Evolutionary conservation across 2,329 filamentous ascomycete genomes (phyloP).

Genomic region (Ascochyta fabae): DNA sequence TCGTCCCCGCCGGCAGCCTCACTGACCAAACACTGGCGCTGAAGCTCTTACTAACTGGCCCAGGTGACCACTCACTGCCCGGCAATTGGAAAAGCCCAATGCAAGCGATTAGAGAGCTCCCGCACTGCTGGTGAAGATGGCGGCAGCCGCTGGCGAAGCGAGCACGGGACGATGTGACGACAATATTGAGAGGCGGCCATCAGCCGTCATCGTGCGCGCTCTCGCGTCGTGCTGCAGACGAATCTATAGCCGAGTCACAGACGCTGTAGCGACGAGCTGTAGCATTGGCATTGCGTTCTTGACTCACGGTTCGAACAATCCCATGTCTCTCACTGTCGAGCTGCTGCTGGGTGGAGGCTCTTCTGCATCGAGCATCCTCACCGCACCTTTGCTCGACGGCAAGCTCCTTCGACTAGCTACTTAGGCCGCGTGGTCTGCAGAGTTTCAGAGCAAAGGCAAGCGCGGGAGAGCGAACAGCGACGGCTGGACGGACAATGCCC

Average conservation of each 20-base stretch:
- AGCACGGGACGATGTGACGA: slow-evolving; percentile 26
- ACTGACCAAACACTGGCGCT: slow-evolving; percentile 18
- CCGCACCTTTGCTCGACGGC: slow-evolving; percentile 31
- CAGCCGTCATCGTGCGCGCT: slow-evolving; percentile 19
- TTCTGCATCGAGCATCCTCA: slow-evolving; percentile 22
- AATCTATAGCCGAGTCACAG: slow-evolving; percentile 7
- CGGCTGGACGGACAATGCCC: slow-evolving; percentile 37
- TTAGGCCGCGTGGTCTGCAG: slow-evolving; percentile 33
- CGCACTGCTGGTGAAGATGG: slow-evolving; percentile 22
- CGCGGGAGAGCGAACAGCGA: slow-evolving; percentile 37
- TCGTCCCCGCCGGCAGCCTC: slow-evolving; percentile 18
- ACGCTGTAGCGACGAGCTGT: neutral
- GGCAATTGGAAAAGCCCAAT: slow-evolving; percentile 17
- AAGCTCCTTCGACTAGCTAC: slow-evolving; percentile 26
- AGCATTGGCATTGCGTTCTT: slow-evolving; percentile 15
- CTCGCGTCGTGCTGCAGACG: slow-evolving; percentile 14
- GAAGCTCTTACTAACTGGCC: neutral
- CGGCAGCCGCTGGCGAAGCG: slow-evolving; percentile 33
- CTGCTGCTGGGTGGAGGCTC: slow-evolving; percentile 11
- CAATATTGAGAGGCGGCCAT: slow-evolving; percentile 22
- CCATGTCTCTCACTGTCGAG: slow-evolving; percentile 2
- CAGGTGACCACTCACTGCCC: slow-evolving; percentile 18
- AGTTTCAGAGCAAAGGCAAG: slow-evolving; percentile 45
- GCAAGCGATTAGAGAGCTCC: slow-evolving; percentile 25
- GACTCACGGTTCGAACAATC: slow-evolving; percentile 20